Evolutionary conservation across 1,284 basidiomycete genomes (phyloP), one percentile per base, ranked within the genome.

Genomic region (Rhizoctonia solani): DNA sequence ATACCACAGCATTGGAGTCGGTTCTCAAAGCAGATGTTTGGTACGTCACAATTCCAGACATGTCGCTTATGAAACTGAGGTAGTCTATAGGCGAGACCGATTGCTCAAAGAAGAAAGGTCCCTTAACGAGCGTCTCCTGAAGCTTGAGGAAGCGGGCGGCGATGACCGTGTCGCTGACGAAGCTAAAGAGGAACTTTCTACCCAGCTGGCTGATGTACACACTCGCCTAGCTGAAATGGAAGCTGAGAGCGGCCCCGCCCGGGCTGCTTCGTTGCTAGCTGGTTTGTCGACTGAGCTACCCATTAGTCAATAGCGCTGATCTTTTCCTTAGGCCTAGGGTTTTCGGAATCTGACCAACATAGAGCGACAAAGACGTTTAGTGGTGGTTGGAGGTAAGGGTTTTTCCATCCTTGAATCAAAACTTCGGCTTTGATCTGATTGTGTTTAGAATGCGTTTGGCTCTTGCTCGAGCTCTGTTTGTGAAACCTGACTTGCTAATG

Each of bases 1-100:
- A 96, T 71, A 98, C 95, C 0, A 80, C 82, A 0, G 97, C 97
- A 0, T 81, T 99, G 54, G 91, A 97, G 32, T 95, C 95, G 1
- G 96, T 99, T 9, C 84, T 99, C 53, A 94, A 95, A 79, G 95
- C 95, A 32, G 95, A 98, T 75, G 95, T 98, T 42, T 97, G 95
- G 93, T 63, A 53, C 50, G 13, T 25, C 16, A 16, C n/a, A 16
- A 4, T 44, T 44, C 5, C 14, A 21, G 11, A 19, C 42, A 13
- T n/a, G 49, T 27, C 2, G 16, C 37, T 27, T 34, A 23, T 5
- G 16, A 32, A 23, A 2, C 25, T 21, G 32, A 32, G 2, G 6
- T 6, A 9, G 34, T 39, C 19, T 16, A 14, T 52, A 63, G 59
- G 59, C 84, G 95, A 74, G 93, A 95, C 74, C 90, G 92, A 72